Percentiles rank a stretch among this genome's conserved stretches.
These are phyloP conservation scores for Boechera divaricarpa DNA, from an alignment of 345 rosid species.

Conservation along the genomic window DNA sequence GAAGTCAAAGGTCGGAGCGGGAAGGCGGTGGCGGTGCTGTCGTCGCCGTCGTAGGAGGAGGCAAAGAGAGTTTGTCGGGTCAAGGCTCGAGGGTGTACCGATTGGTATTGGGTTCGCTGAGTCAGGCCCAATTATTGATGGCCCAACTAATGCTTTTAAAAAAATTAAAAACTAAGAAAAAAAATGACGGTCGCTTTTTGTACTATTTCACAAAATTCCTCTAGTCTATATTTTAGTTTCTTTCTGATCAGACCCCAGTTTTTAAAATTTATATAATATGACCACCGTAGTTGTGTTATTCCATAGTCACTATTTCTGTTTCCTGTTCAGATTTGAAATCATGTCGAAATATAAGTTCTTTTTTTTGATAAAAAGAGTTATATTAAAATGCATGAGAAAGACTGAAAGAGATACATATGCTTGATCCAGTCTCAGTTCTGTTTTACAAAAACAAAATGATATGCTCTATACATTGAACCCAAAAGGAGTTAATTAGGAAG, in stretches of 20 bases:
- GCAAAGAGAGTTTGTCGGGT: slow-evolving; percentile 8
- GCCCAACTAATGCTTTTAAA: slow-evolving; percentile 13
- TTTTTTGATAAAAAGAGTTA: no score
- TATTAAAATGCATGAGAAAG: no score
- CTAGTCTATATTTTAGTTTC: background rate
- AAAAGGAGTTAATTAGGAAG: no score
- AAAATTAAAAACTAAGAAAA: no score
- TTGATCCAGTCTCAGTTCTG: no score
- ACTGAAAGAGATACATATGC: no score
- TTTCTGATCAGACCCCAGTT: background rate
- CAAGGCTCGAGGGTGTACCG: no score
- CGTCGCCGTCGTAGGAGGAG: slow-evolving; percentile 40
- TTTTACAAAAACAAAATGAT: no score
- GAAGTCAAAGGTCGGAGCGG: slow-evolving; percentile 26
- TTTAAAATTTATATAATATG: background rate
- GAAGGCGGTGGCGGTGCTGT: slow-evolving; percentile 30
- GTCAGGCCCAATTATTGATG: slow-evolving; percentile 16
- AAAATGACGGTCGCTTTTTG: background rate
- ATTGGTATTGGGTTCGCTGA: background rate
- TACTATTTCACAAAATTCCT: background rate
- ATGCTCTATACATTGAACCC: no score
- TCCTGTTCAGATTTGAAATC: background rate
- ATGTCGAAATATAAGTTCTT: background rate
- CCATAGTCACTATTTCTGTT: background rate
- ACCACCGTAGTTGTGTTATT: background rate